Evolutionary conservation across 768 basidiomycete genomes (phyloP), one percentile per base, ranked within the genome.

Genomic region (Pulveroboletus sp.): DNA sequence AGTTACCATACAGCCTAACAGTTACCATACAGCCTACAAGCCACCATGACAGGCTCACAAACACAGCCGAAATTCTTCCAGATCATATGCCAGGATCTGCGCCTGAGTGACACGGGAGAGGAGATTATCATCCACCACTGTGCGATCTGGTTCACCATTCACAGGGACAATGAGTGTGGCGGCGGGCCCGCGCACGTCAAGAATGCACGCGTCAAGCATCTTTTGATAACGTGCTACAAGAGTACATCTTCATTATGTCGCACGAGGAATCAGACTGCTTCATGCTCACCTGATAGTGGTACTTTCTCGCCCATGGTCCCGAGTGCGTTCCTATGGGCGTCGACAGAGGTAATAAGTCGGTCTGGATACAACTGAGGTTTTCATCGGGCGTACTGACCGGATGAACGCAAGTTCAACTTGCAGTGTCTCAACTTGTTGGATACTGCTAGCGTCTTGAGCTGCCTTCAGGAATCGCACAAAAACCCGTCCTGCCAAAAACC

Each of bases 401-500:
- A 88, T 73, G 58, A 85, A 86, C 46, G 81, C 80, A 24, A 88
- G 68, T 63, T 90, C 88, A 11, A 73, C 68, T 17, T 76, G 78
- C 8, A 89, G 62, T 12, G 77, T 81, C 2, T 75, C 58, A n/a
- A 78, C 72, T 61, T 85, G 83, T 25, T 82, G 81, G 21, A 69
- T 58, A 48, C 75, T 76, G 17, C 79, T 76, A 5, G 74, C 75
- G 31, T 85, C 78, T 27, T 80, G 71, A 4, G 85, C 81, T 27
- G 80, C 82, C 52, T 80, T 78, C 29, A 86, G 65, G 62, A 87
- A 87, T 13, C 84, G 76, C 16, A 80, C 75, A 19, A 90, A 72
- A 11, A 85, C 82, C 24, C 84, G 73, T 3, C 85, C 87, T 38
- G 76, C 78, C 42, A 76, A 70, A 60, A 85, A 88, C 85, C 85